These are phyloP conservation scores for Kuraishia cidri DNA, from an alignment of 805 yeast genomes.

Conservation along the genomic window DNA sequence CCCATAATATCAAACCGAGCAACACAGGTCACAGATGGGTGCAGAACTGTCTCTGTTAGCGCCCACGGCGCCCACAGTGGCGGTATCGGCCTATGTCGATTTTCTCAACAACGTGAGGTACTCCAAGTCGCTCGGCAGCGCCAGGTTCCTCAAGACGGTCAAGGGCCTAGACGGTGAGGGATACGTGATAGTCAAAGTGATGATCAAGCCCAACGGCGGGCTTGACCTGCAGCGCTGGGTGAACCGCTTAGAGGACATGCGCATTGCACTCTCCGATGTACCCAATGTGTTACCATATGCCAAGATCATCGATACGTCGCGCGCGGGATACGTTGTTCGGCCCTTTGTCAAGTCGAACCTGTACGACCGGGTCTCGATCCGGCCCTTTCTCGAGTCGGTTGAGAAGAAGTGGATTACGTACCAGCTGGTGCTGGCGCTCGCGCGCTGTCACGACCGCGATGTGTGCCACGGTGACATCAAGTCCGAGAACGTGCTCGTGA, in stretches of 20 bases:
- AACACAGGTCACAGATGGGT: slow-evolving; percentile 56
- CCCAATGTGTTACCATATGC: slow-evolving; percentile 66
- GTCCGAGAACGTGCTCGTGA: slow-evolving; percentile 78
- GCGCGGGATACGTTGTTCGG: slow-evolving; percentile 87
- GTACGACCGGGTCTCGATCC: slow-evolving; percentile 78
- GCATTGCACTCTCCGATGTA: slow-evolving; percentile 31
- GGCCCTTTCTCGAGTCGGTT: slow-evolving; percentile 77
- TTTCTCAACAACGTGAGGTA: slow-evolving; percentile 71
- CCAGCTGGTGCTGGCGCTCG: slow-evolving; percentile 62
- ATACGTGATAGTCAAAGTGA: slow-evolving; percentile 66
- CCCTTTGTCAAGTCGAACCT: slow-evolving; percentile 72
- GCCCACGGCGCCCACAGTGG: slow-evolving; percentile 89
- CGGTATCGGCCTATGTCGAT: slow-evolving; percentile 82
- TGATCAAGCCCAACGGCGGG: slow-evolving; percentile 59
- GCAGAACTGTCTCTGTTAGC: slow-evolving; percentile 78
- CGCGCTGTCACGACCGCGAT: slow-evolving; percentile 50
- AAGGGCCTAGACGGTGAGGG: slow-evolving; percentile 72
- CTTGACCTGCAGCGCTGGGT: slow-evolving; percentile 23
- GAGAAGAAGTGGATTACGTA: slow-evolving; percentile 83
- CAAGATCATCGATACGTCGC: slow-evolving; percentile 72
- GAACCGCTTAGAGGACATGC: slow-evolving; percentile 21
- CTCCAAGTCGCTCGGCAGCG: slow-evolving; percentile 64
- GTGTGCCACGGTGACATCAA: slow-evolving; percentile 88
- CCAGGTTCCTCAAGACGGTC: slow-evolving; percentile 80
- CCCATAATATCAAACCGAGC: too few relatives aligned